phyloP scores from a whole-genome alignment of 805 yeast genomes.

The Wickerhamomyces canadensis region DNA sequence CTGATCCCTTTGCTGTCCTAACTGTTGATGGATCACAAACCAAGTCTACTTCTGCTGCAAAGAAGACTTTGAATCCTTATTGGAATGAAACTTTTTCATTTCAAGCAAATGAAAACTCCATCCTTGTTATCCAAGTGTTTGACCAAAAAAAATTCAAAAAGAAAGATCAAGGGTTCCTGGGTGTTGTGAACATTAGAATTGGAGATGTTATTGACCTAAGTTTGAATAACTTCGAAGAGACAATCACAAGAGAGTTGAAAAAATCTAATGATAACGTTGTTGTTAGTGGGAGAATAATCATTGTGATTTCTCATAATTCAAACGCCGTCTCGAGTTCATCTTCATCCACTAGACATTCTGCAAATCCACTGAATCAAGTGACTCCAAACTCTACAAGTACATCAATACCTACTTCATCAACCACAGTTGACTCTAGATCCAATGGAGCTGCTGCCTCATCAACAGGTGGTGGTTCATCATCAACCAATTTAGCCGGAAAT shows the following conservation, averaged over 20 bases:
- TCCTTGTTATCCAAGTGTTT: constrained; percentile 87
- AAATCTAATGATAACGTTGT: constrained; percentile 87
- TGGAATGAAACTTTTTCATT: constrained; percentile 94
- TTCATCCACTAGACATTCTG: constrained; percentile 6
- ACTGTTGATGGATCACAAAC: constrained; percentile 98
- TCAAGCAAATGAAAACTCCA: constrained; percentile 70
- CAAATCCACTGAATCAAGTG: constrained; percentile 1
- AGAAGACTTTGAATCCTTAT: constrained; percentile 91
- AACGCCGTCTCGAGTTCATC: constrained; percentile 7
- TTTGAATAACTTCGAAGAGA: constrained; percentile 53
- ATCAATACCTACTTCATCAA: constrained; percentile 16
- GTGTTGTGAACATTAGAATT: constrained; percentile 87
- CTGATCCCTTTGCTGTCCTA: constrained; percentile 96
- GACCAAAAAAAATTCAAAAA: constrained; percentile 96
- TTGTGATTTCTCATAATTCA: constrained; percentile 55
- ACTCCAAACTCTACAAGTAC: constrained; percentile 18
- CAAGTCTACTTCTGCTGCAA: constrained; percentile 88
- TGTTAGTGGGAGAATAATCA: constrained; percentile 88
- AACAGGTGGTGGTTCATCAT: constrained; percentile 16
- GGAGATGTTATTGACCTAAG: constrained; percentile 80
- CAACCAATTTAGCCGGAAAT: constrained; percentile 12
- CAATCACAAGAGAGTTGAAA: constrained; percentile 87
- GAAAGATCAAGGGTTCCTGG: constrained; percentile 97
- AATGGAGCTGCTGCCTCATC: constrained; percentile 19
- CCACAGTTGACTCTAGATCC: constrained; percentile 6